Percentiles rank a stretch among this genome's conserved stretches.
Evolutionary conservation across 495 filamentous ascomycete species (phyloP).

Genomic region (Cudoniella acicularis): DNA sequence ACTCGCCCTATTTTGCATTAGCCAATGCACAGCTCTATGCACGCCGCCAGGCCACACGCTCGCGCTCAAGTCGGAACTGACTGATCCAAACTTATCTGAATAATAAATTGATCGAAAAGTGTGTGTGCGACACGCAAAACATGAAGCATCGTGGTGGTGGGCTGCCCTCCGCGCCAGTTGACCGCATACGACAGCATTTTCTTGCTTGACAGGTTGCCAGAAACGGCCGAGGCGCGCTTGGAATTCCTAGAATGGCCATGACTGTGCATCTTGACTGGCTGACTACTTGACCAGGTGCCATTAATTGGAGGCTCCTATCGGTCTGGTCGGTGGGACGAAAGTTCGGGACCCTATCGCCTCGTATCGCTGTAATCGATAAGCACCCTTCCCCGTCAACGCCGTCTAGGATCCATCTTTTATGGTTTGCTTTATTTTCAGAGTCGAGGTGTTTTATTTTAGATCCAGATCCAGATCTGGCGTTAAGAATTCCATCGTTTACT

Average conservation of each 20-base stretch:
- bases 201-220: neutral
- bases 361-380: slow-evolving; percentile 3
- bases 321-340: neutral
- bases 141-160: neutral
- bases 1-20: slow-evolving; percentile 3
- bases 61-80: neutral
- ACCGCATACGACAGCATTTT: neutral
- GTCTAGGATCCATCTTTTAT: neutral
- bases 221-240: neutral
- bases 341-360: neutral
- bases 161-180: neutral
- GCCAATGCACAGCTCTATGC: slow-evolving; percentile 1
- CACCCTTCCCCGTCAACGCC: neutral
- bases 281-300: neutral
- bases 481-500: neutral
- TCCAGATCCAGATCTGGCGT: neutral
- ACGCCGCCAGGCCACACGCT: neutral
- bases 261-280: neutral
- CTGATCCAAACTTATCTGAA: neutral
- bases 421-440: neutral
- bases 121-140: neutral
- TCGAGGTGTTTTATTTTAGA: neutral
- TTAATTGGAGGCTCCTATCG: too few species aligned
- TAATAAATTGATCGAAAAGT: too few species aligned
- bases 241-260: neutral